Percentiles rank a stretch among this genome's conserved stretches.
phyloP scores from a whole-genome alignment of 2,329 filamentous ascomycete species.

The Cladosporium sp. region DNA sequence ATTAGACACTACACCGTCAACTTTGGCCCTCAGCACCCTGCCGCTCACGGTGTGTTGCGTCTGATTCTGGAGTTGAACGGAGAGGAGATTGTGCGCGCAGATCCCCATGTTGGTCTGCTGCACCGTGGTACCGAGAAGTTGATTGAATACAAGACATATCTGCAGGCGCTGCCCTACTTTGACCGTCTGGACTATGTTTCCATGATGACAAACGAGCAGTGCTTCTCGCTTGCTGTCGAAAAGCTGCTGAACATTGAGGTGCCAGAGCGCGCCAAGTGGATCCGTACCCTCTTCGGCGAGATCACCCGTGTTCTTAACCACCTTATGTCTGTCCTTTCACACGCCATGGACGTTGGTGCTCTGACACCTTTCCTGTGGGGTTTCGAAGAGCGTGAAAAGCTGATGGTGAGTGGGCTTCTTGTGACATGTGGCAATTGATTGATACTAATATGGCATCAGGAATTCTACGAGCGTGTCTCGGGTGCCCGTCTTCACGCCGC shows the following conservation, averaged over 20 bases:
- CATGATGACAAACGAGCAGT: constrained; percentile 99
- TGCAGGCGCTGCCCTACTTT: constrained; percentile 97
- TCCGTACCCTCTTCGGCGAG: constrained; percentile 92
- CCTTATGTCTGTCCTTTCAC: constrained; percentile 94
- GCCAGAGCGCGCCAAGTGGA: constrained; percentile 93
- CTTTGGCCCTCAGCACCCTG: constrained; percentile 97
- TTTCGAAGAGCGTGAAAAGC: constrained; percentile 98
- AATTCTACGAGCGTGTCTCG: constrained; percentile 99
- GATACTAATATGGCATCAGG: constrained; percentile 54
- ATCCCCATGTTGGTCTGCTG: constrained; percentile 93
- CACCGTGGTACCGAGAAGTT: constrained; percentile 98
- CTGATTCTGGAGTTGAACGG: constrained; percentile 97
- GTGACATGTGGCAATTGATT: constrained; percentile 3
- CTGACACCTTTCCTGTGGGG: constrained; percentile 98
- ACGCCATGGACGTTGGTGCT: constrained; percentile 98
- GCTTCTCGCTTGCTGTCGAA: constrained; percentile 91
- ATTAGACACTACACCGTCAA: constrained; percentile 99
- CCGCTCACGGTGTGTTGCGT: constrained; percentile 95
- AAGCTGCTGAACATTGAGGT: constrained; percentile 97
- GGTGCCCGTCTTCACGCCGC: constrained; percentile 96
- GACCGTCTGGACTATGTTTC: constrained; percentile 98
- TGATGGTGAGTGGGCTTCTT: constrained; percentile 71
- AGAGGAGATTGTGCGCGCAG: constrained; percentile 94
- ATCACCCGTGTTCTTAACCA: constrained; percentile 95
- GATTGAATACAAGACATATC: constrained; percentile 99